Conservation (phyloP, 2,329 filamentous ascomycete genomes). For the Xylariales sp. region DNA sequence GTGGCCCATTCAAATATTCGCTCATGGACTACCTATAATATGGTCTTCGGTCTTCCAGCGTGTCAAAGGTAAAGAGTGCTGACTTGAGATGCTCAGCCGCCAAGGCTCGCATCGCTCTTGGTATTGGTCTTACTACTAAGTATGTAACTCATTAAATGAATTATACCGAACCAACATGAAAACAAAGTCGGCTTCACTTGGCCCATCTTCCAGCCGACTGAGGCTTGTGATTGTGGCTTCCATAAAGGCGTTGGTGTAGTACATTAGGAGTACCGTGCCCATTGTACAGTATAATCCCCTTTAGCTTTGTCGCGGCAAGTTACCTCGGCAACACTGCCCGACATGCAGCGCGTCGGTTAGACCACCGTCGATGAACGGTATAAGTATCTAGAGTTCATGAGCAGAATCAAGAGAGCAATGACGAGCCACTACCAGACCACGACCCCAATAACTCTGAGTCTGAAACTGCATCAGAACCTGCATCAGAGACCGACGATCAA, state of each 20-base stretch:
- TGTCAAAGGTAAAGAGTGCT: neutral
- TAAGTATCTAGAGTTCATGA: neutral
- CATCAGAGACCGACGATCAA: constrained; percentile 3
- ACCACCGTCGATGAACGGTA: neutral
- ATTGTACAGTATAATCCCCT: constrained; percentile 12
- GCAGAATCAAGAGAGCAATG: too few species aligned
- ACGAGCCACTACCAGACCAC: neutral
- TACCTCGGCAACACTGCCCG: neutral
- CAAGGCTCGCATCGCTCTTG: constrained; percentile 21
- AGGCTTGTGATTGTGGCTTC: constrained; percentile 15
- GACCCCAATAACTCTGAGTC: neutral
- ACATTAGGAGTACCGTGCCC: too few species aligned
- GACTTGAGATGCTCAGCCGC: constrained; percentile 9
- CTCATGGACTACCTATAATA: neutral
- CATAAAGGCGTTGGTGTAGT: neutral
- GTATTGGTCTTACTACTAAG: constrained; percentile 17
- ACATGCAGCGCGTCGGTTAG: neutral
- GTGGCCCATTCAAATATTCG: neutral
- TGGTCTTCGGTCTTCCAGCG: neutral
- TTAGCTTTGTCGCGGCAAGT: constrained; percentile 19
- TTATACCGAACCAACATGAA: constrained; percentile 4
- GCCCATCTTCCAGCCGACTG: constrained; percentile 17
- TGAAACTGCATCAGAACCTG: neutral
- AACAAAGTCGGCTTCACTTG: constrained; percentile 12
- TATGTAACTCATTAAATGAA: neutral